Evolutionary conservation across 805 yeast species (phyloP).

Genomic region (Komagataella populi): DNA sequence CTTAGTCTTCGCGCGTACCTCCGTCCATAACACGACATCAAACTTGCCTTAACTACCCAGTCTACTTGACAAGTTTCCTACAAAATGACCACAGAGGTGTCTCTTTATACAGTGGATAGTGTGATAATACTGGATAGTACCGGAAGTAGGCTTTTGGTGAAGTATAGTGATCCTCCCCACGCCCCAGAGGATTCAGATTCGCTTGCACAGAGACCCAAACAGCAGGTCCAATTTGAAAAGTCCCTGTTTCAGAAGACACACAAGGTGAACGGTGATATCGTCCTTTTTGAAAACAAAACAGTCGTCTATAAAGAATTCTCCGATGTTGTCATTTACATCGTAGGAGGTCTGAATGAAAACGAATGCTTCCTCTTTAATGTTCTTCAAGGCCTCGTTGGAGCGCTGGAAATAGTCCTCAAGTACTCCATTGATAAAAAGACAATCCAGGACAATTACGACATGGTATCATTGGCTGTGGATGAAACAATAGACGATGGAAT

Average conservation of each 20-base stretch:
- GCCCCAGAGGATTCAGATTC: slow-evolving; percentile 19
- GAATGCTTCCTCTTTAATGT: slow-evolving; percentile 70
- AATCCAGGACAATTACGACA: slow-evolving; percentile 71
- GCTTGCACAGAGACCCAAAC: slow-evolving; percentile 20
- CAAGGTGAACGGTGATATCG: slow-evolving; percentile 68
- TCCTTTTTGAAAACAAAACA: slow-evolving; percentile 65
- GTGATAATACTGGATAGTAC: slow-evolving; percentile 68
- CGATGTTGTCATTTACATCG: slow-evolving; percentile 59
- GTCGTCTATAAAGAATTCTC: slow-evolving; percentile 79
- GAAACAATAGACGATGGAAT: slow-evolving; percentile 92
- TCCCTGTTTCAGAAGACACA: slow-evolving; percentile 61
- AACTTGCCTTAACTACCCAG: not conserved
- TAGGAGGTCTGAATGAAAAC: slow-evolving; percentile 72
- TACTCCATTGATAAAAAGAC: slow-evolving; percentile 66
- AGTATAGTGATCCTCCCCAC: slow-evolving; percentile 68
- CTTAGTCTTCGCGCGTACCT: not conserved
- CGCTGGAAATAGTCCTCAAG: slow-evolving; percentile 63
- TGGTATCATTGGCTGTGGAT: slow-evolving; percentile 76
- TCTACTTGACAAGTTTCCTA: not conserved
- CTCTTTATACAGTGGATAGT: slow-evolving; percentile 76
- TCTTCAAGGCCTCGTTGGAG: slow-evolving; percentile 66
- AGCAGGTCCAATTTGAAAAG: slow-evolving; percentile 69
- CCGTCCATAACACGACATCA: not conserved
- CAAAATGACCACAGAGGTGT: slow-evolving; percentile 18
- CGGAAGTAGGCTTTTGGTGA: slow-evolving; percentile 71